Base-by-base conservation (phyloP, 1,139 yeast genomes). In the Trichomonascaceae sp. region DNA sequence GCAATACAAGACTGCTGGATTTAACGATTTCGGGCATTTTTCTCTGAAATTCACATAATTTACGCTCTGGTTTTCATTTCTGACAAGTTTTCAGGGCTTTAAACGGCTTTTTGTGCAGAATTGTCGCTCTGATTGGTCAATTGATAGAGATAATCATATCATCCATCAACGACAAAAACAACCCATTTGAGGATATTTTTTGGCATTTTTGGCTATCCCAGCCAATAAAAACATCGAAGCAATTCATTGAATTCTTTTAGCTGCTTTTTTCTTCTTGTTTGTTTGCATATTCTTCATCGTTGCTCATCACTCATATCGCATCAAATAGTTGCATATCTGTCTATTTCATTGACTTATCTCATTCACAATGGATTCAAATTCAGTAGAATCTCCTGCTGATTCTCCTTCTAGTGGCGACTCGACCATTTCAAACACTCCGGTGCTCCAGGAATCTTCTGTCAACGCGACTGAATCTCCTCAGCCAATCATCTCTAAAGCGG, bases 351-450 rank as follows among this genome's bases (percentile, higher is more conserved):
- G 24, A 22, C 24, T 6, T 4, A 22, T 22, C 6, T 22, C 24
- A 22, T 13, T 36, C 41, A 5, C 17, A 17, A 36, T 36, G 41
- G 41, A 36, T 2, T 13, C 41, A 6, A 36, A 36, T 9, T 3
- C 2, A n/a, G n/a, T 12, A 3, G 38, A 32, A 3, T 36, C 41
- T 6, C 41, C 41, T 13, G 41, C 41, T 13, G 2, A n/a, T n/a
- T n/a, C n/a, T n/a, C n/a, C n/a, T n/a, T n/a, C 41, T 13, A 36
- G 41, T 7, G 46, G 46, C 15, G 50, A 48, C 13, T 39, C 45
- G 7, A 48, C 45, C 22, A 20, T 48, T 9, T 48, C 50, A 15
- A 48, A 48, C 43, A 48, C 45, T 9, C 50, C 50, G n/a, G 45
- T 48, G 24, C 38, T 48, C 24, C 27, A 22, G 30, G 45, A 48